These are phyloP conservation scores for Sphagnum contortum DNA, from an alignment of 225 moss, liverwort and hornwort genomes.

Conservation along the genomic window DNA sequence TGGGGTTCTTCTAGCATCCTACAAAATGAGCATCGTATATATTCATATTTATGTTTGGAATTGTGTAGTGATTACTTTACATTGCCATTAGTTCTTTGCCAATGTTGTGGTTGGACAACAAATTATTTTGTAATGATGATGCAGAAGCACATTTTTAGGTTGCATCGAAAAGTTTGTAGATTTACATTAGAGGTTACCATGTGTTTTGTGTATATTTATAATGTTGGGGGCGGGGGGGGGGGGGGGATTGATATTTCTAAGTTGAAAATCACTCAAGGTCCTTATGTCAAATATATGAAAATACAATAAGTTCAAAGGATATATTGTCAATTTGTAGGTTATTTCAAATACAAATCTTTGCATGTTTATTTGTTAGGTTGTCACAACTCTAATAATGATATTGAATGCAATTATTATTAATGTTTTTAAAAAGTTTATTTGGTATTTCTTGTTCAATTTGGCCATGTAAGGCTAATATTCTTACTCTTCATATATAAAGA, in stretches of 20 bases:
- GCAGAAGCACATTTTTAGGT: no score
- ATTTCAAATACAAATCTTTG: no score
- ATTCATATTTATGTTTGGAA: no score
- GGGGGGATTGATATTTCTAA: neutral
- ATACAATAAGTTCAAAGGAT: no score
- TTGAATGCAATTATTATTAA: constrained; percentile 98
- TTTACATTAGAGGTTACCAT: no score
- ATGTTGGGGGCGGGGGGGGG: neutral
- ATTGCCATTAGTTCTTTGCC: neutral
- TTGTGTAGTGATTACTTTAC: no score
- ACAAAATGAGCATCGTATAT: neutral
- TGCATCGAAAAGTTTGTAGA: no score
- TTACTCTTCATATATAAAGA: no score
- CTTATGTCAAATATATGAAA: no score
- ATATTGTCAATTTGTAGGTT: no score
- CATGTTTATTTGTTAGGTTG: constrained; percentile 37
- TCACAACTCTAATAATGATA: constrained; percentile 79
- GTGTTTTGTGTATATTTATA: neutral
- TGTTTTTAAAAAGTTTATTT: constrained; percentile 94
- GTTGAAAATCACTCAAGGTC: no score
- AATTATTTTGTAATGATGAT: no score
- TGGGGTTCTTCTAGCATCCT: constrained; percentile 98
- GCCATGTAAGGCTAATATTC: constrained; percentile 44
- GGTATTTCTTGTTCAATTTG: constrained; percentile 87
- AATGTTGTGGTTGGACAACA: neutral